Base-by-base conservation (phyloP, 345 rosid species). In the Mercurialis annua region DNA sequence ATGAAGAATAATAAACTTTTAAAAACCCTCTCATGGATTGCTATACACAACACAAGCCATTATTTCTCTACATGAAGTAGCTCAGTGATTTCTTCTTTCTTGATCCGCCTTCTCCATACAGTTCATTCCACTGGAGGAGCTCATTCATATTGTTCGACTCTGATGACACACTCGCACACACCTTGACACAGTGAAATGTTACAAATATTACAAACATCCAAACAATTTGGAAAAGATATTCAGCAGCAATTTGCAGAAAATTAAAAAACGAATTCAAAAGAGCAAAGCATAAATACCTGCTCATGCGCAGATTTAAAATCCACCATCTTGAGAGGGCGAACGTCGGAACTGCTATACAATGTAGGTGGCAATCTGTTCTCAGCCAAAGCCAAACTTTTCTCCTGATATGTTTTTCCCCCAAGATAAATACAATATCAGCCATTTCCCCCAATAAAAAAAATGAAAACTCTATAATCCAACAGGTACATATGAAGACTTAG, bases 91-190 rank as follows among this genome's bases (percentile, higher is more conserved):
- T 81, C 81, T 79, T 92, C 86, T 89, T 95, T 73, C 98, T 91
- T 0, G 99, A 88, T 66, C 99, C 98, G 46, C 99, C 99, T 80
- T 95, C 99, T 29, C 99, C 99, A 16, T 95, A 95, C 47, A 95
- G 66, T 52, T 95, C 98, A 48, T 95, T 95, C 99, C 99, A 95
- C 65, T 90, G 97, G 33, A 87, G 85, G 29, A 95, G 90, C 76
- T 95, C 99, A 46, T 79, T 95, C 98, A 92, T 95, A 70, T 87
- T 95, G 10, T 85, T 69, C 1, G 99, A 95, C 75, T 95, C 99
- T 1, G 97, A 84, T n/a, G 98, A 88, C 20, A 95, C 98, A 31
- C 99, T 95, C 6, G 99, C 99, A 8, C 96, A 91, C 26, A 95
- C 99, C 99, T 95, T 71, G 76, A 42, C 30, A 14, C 7, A 6